A percentile compares a stretch with the other conserved stretches of the same genome.
phyloP scores from a whole-genome alignment of 2,329 filamentous ascomycete species.

The Daldinia eschscholtzii region DNA sequence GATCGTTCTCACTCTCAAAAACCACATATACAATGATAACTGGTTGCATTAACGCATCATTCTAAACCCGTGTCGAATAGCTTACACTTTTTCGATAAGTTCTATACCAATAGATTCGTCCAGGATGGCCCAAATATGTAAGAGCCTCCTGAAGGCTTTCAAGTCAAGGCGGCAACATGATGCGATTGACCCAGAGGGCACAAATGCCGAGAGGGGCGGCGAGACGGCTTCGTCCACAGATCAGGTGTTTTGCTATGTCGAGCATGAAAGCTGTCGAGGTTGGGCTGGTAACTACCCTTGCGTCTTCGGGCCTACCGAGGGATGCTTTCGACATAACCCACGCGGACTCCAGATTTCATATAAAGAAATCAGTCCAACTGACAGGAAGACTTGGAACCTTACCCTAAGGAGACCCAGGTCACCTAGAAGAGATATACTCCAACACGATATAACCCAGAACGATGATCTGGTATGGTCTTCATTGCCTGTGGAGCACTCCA shows the following conservation, averaged over 20 bases:
- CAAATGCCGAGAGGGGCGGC: background rate
- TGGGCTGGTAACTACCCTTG: slow-evolving; percentile 40
- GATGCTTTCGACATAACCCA: slow-evolving; percentile 37
- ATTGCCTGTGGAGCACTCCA: slow-evolving; percentile 23
- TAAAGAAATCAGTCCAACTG: slow-evolving; percentile 31
- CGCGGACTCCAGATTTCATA: slow-evolving; percentile 22
- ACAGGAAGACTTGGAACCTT: slow-evolving; percentile 21
- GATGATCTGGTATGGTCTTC: slow-evolving; percentile 29
- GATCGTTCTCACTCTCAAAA: background rate
- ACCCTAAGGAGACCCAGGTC: slow-evolving; percentile 7
- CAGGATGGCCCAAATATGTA: background rate
- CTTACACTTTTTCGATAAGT: background rate
- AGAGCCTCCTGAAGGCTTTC: background rate
- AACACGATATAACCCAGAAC: slow-evolving; percentile 9
- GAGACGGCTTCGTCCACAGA: background rate
- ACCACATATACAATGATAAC: background rate
- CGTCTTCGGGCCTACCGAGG: slow-evolving; percentile 27
- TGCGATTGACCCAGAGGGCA: background rate
- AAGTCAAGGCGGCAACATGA: no score
- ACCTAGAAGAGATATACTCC: background rate
- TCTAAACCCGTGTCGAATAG: background rate
- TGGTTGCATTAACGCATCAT: background rate
- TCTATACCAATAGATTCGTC: background rate
- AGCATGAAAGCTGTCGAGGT: slow-evolving; percentile 15
- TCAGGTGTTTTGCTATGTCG: slow-evolving; percentile 13